phyloP scores from a whole-genome alignment of 768 basidiomycete genomes.

The Ephemerocybe angulata region DNA sequence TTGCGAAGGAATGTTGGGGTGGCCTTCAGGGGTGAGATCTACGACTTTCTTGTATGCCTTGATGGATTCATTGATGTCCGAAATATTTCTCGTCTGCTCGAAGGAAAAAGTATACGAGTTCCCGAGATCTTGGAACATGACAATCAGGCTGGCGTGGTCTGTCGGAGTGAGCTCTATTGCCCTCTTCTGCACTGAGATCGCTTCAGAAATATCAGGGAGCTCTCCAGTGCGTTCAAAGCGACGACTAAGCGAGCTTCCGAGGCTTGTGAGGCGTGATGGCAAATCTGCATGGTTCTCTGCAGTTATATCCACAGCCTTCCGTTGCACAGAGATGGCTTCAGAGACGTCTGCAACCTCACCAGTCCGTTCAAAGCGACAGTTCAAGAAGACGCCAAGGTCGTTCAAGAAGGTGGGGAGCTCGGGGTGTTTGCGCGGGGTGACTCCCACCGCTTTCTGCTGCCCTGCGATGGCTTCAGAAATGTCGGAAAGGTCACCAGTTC shows the following conservation, averaged over 20 bases:
- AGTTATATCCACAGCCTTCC: conserved; percentile 19
- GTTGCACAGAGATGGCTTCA: conserved; percentile 15
- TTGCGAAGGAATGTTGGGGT: neutral
- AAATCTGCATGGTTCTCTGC: conserved; percentile 13
- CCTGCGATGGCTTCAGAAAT: neutral
- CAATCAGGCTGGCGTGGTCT: neutral
- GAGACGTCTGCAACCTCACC: neutral
- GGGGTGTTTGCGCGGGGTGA: neutral
- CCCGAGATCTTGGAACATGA: neutral
- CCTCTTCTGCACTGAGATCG: neutral
- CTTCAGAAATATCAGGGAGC: conserved; percentile 14
- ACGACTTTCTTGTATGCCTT: neutral
- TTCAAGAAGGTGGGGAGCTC: neutral
- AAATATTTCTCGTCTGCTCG: neutral
- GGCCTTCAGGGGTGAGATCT: neutral
- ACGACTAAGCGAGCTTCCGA: conserved; percentile 11
- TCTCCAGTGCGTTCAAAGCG: conserved; percentile 23
- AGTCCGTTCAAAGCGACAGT: neutral
- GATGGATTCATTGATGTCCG: neutral
- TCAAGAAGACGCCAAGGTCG: neutral
- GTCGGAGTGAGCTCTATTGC: neutral
- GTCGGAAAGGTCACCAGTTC: neutral
- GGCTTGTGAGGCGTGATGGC: neutral
- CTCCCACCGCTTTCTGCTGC: neutral
- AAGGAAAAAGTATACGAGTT: neutral